Base-by-base conservation (phyloP, 257 asterid genomes). In the Solanum phureja region DNA sequence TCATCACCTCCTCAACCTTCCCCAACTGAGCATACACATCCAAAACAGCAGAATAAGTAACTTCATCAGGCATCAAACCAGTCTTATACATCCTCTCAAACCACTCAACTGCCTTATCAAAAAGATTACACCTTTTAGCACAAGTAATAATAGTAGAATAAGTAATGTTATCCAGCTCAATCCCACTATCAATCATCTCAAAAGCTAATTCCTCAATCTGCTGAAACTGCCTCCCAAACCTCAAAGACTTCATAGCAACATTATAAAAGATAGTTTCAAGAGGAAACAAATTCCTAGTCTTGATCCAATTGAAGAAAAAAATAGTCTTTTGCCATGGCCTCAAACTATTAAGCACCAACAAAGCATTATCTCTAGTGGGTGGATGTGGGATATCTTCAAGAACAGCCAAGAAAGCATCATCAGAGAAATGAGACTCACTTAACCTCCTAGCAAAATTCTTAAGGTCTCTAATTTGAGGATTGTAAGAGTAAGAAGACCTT, bases 31-130 rank as follows among this genome's bases (percentile, higher is more conserved):
- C 98, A 88, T 97, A 97, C 86, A 97, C 98, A 88, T 97, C 99
- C 24, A 97, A 85, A 13, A 95, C 90, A 42, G 99, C 98, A 1
- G 99, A 97, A 35, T 97, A 97, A 68, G 99, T 97, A 27, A 97
- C 99, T 89, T 97, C 99, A 90, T 97, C 99, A 27, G 99, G 99
- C 95, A 95, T 95, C 34, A 97, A 83, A 6, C 99, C 99, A 24
- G 99, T 97, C 87, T 90, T 94, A 85, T 97, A 95, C 99, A 97
- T 97, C 88, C 98, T 92, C 93, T 97, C 99, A 88, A 97, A 97
- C 99, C 98, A 97, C 92, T 93, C 98, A n/a, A 95, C 94, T 1
- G 99, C 99, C 88, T 95, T 95, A 33, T 94, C 95, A 75, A 94
- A 97, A 88, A 93, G 96, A 88, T 93, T 92, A 37, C 98, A 95